Evolutionary conservation across 805 yeast genomes (phyloP), one percentile per base, ranked within the genome.

Genomic region (Schizosaccharomyces octosporus): DNA sequence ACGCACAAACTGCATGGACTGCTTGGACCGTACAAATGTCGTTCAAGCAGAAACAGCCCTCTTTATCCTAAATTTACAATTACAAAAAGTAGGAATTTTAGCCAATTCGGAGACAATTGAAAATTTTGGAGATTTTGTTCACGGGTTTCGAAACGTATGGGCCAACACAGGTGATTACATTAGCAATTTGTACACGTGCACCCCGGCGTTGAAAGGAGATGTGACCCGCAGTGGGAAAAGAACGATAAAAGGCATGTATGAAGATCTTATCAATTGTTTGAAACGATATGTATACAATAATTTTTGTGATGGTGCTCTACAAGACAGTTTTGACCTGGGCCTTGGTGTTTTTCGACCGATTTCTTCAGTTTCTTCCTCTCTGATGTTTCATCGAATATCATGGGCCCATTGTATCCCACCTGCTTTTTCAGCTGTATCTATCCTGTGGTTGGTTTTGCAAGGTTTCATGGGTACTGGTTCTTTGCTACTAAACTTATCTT

Each of bases 161-260:
- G 98, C 97, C 11, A 97, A 93, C 71, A 93, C 94, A 72, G 98
- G 97, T 4, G 96, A 90, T 73, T 88, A 84, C 24, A 96, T 90
- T 27, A 84, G 94, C 61, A 76, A 78, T 63, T 81, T 95, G 1
- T 90, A 90, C 72, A 87, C 97, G 3, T 97, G 97, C 59, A 90
- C 98, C 1, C 96, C 97, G 57, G 98, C 98, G 4, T 78, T 90
- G 70, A 93, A 93, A 74, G 93, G 98, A 0, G 98, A 93, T 72
- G 93, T 84, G 72, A 93, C 98, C 1, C 81, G 36, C 5, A 17
- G 6, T 13, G 57, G 57, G 19, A 51, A 21, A 29, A 21, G 57
- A 51, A 51, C 57, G 19, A 24, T 24, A 2, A 24, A 24, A 9
- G 57, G 57, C 1, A 17, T 29, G 31, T 51, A 24, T 29, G 21